phyloP scores from a whole-genome alignment of 2,329 filamentous ascomycete genomes.

The Thelonectria blattea region DNA sequence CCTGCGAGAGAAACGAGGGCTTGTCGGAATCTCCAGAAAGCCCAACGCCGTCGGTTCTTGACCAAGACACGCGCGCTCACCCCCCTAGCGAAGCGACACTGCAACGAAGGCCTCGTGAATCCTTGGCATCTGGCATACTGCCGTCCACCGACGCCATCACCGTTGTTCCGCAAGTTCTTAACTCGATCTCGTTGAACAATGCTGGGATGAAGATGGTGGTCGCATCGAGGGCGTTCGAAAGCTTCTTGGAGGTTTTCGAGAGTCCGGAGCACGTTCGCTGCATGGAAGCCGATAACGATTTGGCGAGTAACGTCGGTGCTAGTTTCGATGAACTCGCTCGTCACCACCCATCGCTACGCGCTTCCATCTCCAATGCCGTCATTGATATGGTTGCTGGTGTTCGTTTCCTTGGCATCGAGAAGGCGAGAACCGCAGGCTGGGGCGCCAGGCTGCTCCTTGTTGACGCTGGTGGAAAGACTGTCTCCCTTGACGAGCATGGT shows the following conservation, averaged over 20 bases:
- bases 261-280: conserved; percentile 87
- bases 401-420: conserved; percentile 72
- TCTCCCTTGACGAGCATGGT: conserved; percentile 59
- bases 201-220: conserved; percentile 87
- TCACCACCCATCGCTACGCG: conserved; percentile 86
- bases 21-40: conserved; percentile 47
- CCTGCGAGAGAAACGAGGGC: conserved; percentile 41
- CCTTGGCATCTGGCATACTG: conserved; percentile 74
- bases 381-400: conserved; percentile 88
- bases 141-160: conserved; percentile 88
- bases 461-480: conserved; percentile 61
- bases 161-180: conserved; percentile 85
- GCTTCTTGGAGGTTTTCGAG: conserved; percentile 96
- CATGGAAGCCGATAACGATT: conserved; percentile 73
- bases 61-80: conserved; percentile 52
- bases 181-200: conserved; percentile 91
- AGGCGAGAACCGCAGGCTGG: conserved; percentile 71
- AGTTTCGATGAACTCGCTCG: conserved; percentile 94
- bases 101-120: conserved; percentile 49
- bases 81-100: conserved; percentile 60
- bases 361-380: conserved; percentile 81
- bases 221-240: conserved; percentile 79
- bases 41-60: conserved; percentile 47
- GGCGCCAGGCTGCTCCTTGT: conserved; percentile 79
- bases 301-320: conserved; percentile 76